phyloP scores from a whole-genome alignment of 768 basidiomycete species.

The Tylopilus cervinicoccineus region DNA sequence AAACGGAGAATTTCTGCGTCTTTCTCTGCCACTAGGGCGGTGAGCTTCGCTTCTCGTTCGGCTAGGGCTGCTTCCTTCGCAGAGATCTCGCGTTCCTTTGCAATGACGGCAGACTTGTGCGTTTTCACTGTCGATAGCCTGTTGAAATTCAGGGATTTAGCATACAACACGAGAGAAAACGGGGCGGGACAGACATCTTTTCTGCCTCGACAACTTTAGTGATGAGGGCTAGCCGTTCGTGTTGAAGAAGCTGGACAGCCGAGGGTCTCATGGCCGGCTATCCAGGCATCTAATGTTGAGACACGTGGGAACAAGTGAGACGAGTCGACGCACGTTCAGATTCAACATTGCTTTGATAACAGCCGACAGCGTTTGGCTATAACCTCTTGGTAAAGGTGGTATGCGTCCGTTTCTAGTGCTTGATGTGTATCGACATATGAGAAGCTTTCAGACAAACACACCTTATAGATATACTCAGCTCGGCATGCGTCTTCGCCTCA shows the following conservation, averaged over 20 bases:
- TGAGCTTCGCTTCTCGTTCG: constrained; percentile 54
- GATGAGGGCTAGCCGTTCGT: constrained; percentile 70
- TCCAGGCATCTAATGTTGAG: not conserved
- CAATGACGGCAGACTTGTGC: constrained; percentile 51
- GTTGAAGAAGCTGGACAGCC: constrained; percentile 73
- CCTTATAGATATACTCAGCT: constrained; percentile 81
- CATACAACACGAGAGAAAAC: not conserved
- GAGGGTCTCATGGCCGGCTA: constrained; percentile 88
- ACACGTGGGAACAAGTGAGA: not conserved
- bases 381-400: constrained; percentile 82
- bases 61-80: constrained; percentile 51
- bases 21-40: constrained; percentile 46
- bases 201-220: constrained; percentile 73
- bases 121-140: constrained; percentile 65
- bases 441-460: constrained; percentile 27
- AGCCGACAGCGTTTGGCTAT: constrained; percentile 65
- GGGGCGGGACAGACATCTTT: constrained; percentile 55
- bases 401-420: constrained; percentile 73
- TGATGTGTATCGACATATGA: not conserved
- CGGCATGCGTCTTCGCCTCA: constrained; percentile 85
- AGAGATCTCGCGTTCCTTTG: constrained; percentile 62
- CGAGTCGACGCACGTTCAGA: constrained; percentile 57
- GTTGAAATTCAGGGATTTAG: not conserved
- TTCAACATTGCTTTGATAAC: constrained; percentile 87
- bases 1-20: constrained; percentile 56